phyloP scores from a whole-genome alignment of 2,329 filamentous ascomycete species.

The Chrysoporthe puriensis region DNA sequence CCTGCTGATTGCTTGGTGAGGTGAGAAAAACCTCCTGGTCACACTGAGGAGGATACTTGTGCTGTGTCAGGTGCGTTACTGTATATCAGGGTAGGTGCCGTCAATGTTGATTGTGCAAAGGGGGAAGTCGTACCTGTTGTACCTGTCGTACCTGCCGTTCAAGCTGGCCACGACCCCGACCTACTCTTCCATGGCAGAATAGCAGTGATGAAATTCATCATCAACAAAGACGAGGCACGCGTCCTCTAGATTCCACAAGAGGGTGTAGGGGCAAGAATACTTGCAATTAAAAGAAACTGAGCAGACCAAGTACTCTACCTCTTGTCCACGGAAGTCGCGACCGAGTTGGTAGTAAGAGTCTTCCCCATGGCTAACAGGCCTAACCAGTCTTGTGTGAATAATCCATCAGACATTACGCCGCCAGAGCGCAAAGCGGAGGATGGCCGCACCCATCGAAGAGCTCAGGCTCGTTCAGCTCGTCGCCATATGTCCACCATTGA shows the following conservation, averaged over 20 bases:
- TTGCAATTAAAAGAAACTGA: neutral
- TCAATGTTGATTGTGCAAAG: neutral
- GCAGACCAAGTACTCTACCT: neutral
- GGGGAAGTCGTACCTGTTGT: neutral
- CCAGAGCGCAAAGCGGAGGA: neutral
- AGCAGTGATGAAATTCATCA: neutral
- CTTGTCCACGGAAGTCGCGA: no score
- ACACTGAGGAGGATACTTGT: neutral
- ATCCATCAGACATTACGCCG: neutral
- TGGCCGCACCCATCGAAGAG: no score
- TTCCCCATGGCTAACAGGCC: neutral
- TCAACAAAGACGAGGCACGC: neutral
- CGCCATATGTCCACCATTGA: neutral
- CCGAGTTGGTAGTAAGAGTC: neutral
- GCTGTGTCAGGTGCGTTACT: neutral
- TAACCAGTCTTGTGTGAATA: neutral
- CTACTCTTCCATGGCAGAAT: neutral
- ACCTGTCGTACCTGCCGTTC: constrained; percentile 1
- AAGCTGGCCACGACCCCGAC: neutral
- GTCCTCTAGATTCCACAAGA: neutral
- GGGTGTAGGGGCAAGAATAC: neutral
- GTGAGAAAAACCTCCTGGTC: neutral
- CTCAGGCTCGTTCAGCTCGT: neutral
- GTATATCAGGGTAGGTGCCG: neutral
- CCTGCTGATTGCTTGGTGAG: neutral